Evolutionary conservation across 768 basidiomycete genomes (phyloP), one percentile per base, ranked within the genome.

Genomic region (Tulasnella calospora): DNA sequence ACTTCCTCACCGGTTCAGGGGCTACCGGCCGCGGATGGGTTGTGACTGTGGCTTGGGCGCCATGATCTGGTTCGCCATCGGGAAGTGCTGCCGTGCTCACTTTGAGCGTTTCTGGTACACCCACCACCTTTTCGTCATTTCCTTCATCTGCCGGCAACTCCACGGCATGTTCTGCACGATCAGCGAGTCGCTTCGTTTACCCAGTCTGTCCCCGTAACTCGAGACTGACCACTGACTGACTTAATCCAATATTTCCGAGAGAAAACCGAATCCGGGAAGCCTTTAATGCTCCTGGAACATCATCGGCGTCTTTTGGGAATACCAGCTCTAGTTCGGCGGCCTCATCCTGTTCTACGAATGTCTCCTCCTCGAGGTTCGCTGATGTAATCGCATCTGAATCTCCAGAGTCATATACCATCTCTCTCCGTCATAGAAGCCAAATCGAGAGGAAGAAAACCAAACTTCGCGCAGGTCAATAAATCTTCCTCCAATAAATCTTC

Each of bases 81-180:
- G 96, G 85, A 96, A 93, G 86, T 86, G 88, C 40, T 89, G 92
- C 74, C 88, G 90, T 77, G 88, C 89, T 17, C 89, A 91, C 73
- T 98, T n/a, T 96, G 95, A 98, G 86, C 85, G 88, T 82, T 96
- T 96, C 87, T 95, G 93, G 92, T 95, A 94, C 84, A 88, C 90
- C 12, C 91, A 94, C 83, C 93, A 98, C 83, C 87, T 98, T 79
- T 97, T 96, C 87, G 89, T 97, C 87, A 83, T 94, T 78, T 97
- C 97, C 89, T 98, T 98, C 87, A 88, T 95, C 83, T 86, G 88
- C 83, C 98, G 96, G 96, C 96, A 98, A 84, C 86, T 97, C 38
- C 96, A 97, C 83, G 95, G 95, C 76, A 92, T 97, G 93, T 96
- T 94, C 89, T 96, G 95, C 86, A 95, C 96, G 94, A 94, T 96